A percentile compares a stretch with the other conserved stretches of the same genome.
Conservation (phyloP, 108 stramenopile genomes). For the Nannochloropsis salina region DNA sequence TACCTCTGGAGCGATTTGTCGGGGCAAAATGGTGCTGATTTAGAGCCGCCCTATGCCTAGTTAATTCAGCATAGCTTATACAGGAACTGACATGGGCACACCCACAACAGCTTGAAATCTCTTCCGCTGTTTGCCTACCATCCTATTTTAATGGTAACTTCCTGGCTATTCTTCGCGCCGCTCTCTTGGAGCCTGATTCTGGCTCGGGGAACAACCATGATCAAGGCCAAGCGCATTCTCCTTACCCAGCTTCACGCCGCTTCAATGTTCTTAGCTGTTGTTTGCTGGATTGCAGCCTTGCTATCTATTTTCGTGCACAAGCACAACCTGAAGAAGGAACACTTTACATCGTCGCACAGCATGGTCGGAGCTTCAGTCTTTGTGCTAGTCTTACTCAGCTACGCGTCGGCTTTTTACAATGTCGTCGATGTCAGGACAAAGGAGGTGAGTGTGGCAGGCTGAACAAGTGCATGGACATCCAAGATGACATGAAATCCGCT, state of each 20-base stretch:
- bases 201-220: not conserved
- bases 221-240: not conserved
- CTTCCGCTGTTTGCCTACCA: slow-evolving; percentile 12
- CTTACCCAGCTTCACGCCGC: slow-evolving; percentile 2
- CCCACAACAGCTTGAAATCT: not conserved
- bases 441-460: not conserved
- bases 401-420: not conserved
- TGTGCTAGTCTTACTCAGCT: not conserved
- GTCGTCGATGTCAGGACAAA: not conserved
- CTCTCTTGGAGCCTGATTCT: slow-evolving; percentile 17
- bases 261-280: not conserved
- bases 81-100: not conserved
- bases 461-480: no score
- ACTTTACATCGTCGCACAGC: not conserved
- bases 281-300: not conserved
- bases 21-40: not conserved
- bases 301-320: not conserved
- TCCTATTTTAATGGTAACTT: slow-evolving; percentile 20
- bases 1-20: not conserved
- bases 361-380: not conserved
- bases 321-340: not conserved
- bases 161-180: slow-evolving; percentile 12
- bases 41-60: not conserved
- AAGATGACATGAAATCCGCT: not conserved
- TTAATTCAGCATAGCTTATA: not conserved